Conservation (phyloP, 2,329 filamentous ascomycete species). For the Scopulariopsis brevicaulis region DNA sequence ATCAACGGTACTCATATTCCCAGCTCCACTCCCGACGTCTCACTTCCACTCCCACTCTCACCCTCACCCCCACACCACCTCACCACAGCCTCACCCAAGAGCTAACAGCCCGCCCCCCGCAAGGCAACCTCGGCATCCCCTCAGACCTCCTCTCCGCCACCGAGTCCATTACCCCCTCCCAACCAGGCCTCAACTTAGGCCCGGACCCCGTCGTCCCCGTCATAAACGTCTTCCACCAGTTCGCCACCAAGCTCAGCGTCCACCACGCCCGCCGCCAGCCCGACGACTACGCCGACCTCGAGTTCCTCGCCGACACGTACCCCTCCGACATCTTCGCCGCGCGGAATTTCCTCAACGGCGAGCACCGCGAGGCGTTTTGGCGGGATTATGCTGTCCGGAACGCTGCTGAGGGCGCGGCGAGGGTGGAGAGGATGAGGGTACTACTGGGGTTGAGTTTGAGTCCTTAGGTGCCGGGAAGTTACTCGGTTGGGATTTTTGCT, state of each 20-base stretch:
- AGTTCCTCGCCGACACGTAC: slow-evolving; percentile 4
- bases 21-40: not conserved
- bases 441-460: not conserved
- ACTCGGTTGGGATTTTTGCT: not conserved
- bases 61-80: not conserved
- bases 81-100: not conserved
- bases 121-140: slow-evolving; percentile 3
- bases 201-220: slow-evolving; percentile 1
- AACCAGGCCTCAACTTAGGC: not conserved
- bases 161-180: slow-evolving; percentile 1
- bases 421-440: not conserved
- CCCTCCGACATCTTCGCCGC: not conserved
- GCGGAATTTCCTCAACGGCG: not conserved
- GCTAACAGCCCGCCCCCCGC: not conserved
- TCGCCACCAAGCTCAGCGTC: slow-evolving; percentile 2
- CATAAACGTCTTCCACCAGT: slow-evolving; percentile 4
- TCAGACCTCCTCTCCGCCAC: not conserved
- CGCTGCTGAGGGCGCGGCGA: not conserved
- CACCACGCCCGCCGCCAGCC: not conserved
- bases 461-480: not conserved
- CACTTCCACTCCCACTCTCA: not conserved
- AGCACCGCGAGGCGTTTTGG: slow-evolving; percentile 1
- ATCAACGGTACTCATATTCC: slow-evolving; percentile 2
- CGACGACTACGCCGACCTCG: slow-evolving; percentile 4
- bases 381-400: not conserved